Percentiles rank a stretch among this genome's conserved stretches.
Conservation (phyloP, 176 grass and related monocot species). For the Ensete glaucum region DNA sequence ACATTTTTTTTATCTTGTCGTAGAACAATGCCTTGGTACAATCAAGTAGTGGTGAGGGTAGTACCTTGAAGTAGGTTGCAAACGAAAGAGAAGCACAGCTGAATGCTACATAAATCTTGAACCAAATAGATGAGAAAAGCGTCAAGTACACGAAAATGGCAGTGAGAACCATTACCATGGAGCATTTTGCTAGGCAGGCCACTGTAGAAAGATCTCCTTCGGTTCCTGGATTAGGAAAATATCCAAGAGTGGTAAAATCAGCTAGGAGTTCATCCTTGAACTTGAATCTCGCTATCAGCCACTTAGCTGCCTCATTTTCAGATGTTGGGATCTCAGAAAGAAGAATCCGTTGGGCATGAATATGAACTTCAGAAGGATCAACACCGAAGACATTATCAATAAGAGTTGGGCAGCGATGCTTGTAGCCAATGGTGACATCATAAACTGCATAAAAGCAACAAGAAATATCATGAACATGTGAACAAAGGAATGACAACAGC, state of each 20-base stretch:
- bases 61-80: conserved; percentile 45
- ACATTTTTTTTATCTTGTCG: conserved; percentile 36
- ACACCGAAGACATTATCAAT: conserved; percentile 71
- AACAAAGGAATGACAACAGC: not conserved
- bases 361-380: conserved; percentile 74
- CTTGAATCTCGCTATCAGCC: conserved; percentile 63
- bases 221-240: conserved; percentile 71
- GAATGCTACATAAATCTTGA: conserved; percentile 66
- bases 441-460: conserved; percentile 43
- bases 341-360: conserved; percentile 48
- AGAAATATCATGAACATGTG: not conserved
- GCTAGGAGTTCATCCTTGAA: conserved; percentile 70
- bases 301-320: conserved; percentile 46
- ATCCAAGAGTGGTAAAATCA: conserved; percentile 28
- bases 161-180: conserved; percentile 33
- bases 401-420: conserved; percentile 56
- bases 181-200: conserved; percentile 42
- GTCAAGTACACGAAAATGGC: conserved; percentile 46
- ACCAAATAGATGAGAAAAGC: conserved; percentile 50
- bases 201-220: conserved; percentile 56
- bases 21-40: conserved; percentile 3
- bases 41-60: conserved; percentile 36
- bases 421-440: conserved; percentile 72
- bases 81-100: conserved; percentile 49
- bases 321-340: conserved; percentile 49